Evolutionary conservation across 306 rosid species (phyloP), one percentile per base, ranked within the genome.

Genomic region (Senna tora): DNA sequence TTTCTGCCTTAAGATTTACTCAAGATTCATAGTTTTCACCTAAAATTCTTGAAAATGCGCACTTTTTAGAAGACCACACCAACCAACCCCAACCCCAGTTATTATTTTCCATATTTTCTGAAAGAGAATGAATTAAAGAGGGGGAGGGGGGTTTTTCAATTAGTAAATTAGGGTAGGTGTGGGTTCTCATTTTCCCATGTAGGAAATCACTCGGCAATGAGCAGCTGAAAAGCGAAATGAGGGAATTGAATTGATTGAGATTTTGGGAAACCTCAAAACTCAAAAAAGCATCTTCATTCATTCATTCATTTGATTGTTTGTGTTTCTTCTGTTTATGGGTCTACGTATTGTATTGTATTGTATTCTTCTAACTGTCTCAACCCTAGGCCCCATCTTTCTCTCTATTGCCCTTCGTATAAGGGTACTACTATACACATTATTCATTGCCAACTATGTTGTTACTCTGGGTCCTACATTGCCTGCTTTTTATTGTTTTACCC

Each of bases 51-150:
- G 86, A 58, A 67, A 79, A 38, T 65, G 42, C 30, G 32, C 61
- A 80, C 50, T 67, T 42, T 77, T 65, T 84, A 74, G 84, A 77
- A 77, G 84, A 83, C 84, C 82, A 64, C 81, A 62, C 32, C 15
- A 11, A 51, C n/a, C 84, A 81, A 64, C 81, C 57, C 32, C 15
- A 11, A 51, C n/a, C 25, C 9, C n/a, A 41, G n/a, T 57, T 42
- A 30, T 25, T n/a, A n/a, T n/a, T n/a, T n/a, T n/a, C n/a, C n/a
- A n/a, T n/a, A n/a, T n/a, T n/a, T 52, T 25, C 65, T 50, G 50
- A 42, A 63, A 7, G 2, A 9, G 46, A 76, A 58, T 32, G 39
- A 68, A 60, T 33, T n/a, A n/a, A n/a, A n/a, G n/a, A n/a, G 61
- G 65, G 30, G 5, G 32, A 49, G 3, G 41, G 54, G n/a, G n/a